Percentiles rank a stretch among this genome's conserved stretches.
Evolutionary conservation across 495 filamentous ascomycete genomes (phyloP).

Genomic region (Aspergillus kassunensis): DNA sequence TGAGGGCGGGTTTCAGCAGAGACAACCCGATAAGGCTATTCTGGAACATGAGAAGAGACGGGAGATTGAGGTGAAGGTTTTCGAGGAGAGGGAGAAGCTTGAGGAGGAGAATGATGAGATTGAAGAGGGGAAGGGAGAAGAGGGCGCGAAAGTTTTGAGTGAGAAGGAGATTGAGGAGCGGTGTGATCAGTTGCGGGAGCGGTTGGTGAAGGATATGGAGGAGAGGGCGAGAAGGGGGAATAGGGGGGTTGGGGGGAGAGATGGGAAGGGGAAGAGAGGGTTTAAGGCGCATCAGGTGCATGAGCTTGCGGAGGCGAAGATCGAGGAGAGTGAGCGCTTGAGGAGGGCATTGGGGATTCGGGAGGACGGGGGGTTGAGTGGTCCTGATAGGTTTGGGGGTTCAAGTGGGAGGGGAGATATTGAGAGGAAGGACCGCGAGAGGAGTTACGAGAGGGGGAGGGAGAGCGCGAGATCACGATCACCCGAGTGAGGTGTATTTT

Average conservation of each 20-base stretch:
- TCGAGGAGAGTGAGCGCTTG: conserved; percentile 87
- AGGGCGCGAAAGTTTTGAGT: conserved; percentile 55
- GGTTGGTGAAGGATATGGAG: conserved; percentile 2
- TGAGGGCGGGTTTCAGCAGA: conserved; percentile 60
- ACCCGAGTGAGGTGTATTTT: too few species aligned
- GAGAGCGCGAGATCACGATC: too few species aligned
- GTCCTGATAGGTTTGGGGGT: conserved; percentile 63
- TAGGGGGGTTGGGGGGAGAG: conserved; percentile 3
- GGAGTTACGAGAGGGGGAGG: conserved; percentile 15
- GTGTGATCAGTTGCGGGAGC: conserved; percentile 26
- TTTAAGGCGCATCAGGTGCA: conserved; percentile 94
- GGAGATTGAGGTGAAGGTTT: conserved; percentile 82
- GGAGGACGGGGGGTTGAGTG: conserved; percentile 73
- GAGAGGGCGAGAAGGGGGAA: conserved; percentile 2
- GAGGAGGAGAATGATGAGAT: conserved; percentile 72
- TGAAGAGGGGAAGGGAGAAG: conserved; percentile 47
- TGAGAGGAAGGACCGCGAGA: conserved; percentile 38
- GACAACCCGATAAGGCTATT: conserved; percentile 85
- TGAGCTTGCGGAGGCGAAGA: conserved; percentile 93
- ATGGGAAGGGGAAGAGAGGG: conserved; percentile 37
- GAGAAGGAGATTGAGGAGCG: conserved; percentile 40
- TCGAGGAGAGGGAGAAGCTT: conserved; percentile 81
- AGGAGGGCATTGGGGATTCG: conserved; percentile 84
- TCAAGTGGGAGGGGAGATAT: conserved; percentile 40
- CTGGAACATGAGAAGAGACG: conserved; percentile 89